Percentiles rank a stretch among this genome's conserved stretches.
Evolutionary conservation across 306 rosid species (phyloP).

Genomic region (Pachyrhizus erosus): DNA sequence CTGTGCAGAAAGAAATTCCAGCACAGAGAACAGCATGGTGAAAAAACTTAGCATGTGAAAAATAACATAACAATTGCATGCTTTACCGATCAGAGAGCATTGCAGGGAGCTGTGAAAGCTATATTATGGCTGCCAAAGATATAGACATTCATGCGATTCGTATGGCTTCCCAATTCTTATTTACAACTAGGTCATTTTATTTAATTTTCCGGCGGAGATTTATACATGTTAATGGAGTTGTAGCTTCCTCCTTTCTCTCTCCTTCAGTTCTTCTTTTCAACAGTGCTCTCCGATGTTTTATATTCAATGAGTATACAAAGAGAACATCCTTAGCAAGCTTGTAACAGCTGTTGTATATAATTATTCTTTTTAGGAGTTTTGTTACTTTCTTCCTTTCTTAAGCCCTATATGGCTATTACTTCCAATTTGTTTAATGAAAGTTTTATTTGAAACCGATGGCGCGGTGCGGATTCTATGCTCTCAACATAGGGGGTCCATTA

Average conservation of each 20-base stretch:
- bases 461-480: not conserved
- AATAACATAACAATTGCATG: conserved; percentile 23
- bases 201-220: conserved; percentile 1
- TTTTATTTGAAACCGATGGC: conserved; percentile 20
- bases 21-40: conserved; percentile 24
- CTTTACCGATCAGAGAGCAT: conserved; percentile 31
- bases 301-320: conserved; percentile 24
- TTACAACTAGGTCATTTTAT: not conserved
- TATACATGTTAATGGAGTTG: conserved; percentile 27
- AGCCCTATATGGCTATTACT: not conserved
- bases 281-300: conserved; percentile 32
- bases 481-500: no score
- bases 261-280: not conserved
- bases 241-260: not conserved
- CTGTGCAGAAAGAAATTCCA: conserved; percentile 28
- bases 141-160: conserved; percentile 33
- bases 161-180: conserved; percentile 34
- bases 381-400: not conserved
- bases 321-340: conserved; percentile 29
- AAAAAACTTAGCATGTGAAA: conserved; percentile 25
- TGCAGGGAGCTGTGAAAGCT: conserved; percentile 47
- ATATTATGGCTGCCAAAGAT: conserved; percentile 27
- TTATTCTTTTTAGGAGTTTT: conserved; percentile 21
- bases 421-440: conserved; percentile 19
- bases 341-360: conserved; percentile 49